Evolutionary conservation across 176 grass and related monocot species (phyloP), one percentile per base, ranked within the genome.

Genomic region (Phoenix dactylifera): DNA sequence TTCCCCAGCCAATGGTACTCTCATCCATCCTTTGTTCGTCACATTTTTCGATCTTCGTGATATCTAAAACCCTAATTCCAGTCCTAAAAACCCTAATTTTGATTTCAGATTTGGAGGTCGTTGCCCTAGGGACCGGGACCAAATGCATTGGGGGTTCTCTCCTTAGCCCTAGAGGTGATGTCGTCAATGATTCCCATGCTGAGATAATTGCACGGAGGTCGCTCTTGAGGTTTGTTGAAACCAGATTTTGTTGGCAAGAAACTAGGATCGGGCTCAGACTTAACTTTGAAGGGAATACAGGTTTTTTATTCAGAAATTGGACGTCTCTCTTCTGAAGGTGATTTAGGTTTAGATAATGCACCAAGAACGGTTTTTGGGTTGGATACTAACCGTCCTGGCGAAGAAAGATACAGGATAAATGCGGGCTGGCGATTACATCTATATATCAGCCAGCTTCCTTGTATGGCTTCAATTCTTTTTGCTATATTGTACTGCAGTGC

Each of bases 101-200:
- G 10, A 54, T 69, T 16, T 22, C 59, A 81, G 72, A 69, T 18
- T 50, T 82, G 20, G 72, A 76, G 20, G 77, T 89, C 24, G 79
- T 86, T 4, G 70, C 83, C 10, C 59, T 90, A 7, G 92, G 77
- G 22, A 96, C 92, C 9, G 86, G 92, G 6, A 96, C 92, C 68
- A 90, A 96, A 68, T 96, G 92, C 63, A 79, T 96, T 7, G 86
- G 86, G 15, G 77, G 83, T 16, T 76, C 86, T 16, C 51, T 74
- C 5, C 80, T 95, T 17, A 71, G 71, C 18, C 51, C 55, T 7
- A 71, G 54, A 1, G 90, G 90, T 0, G 86, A 90, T 50, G 62
- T 90, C 22, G 74, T 90, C 52, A 79, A 95, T 51, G 90, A 95
- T 7, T 82, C 86, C 22, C 90, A 95, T 35, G 90, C 90, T 2